These are phyloP conservation scores for Peronospora destructor DNA, from an alignment of 352 stramenopile species.

Conservation along the genomic window DNA sequence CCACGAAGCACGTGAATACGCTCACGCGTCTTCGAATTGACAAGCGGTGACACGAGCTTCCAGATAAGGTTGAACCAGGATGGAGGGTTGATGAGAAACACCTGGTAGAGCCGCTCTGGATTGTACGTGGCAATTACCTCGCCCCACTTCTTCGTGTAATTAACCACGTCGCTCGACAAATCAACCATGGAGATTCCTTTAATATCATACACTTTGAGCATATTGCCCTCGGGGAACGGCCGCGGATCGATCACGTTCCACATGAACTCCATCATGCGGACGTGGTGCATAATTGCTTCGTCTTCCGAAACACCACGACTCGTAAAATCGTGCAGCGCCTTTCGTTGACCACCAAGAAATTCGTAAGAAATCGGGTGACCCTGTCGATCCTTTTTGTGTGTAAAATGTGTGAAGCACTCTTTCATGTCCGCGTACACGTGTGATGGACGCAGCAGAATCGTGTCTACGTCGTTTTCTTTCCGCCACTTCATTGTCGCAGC, in stretches of 20 bases:
- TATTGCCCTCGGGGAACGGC: slow-evolving; percentile 48
- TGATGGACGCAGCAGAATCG: slow-evolving; percentile 50
- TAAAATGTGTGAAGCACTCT: slow-evolving; percentile 48
- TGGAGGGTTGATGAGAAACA: slow-evolving; percentile 70
- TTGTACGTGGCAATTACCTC: slow-evolving; percentile 63
- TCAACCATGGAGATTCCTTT: slow-evolving; percentile 72
- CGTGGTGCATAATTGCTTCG: slow-evolving; percentile 56
- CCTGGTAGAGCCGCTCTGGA: slow-evolving; percentile 60
- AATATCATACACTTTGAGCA: slow-evolving; percentile 71
- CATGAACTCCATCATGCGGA: slow-evolving; percentile 63
- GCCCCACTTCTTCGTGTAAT: slow-evolving; percentile 62
- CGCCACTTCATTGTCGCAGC: slow-evolving; percentile 55
- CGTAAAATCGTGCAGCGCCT: slow-evolving; percentile 50
- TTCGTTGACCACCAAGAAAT: slow-evolving; percentile 53
- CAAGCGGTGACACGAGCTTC: slow-evolving; percentile 64
- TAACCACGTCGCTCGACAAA: slow-evolving; percentile 57
- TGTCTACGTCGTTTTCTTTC: slow-evolving; percentile 62
- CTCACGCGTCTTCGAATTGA: slow-evolving; percentile 69
- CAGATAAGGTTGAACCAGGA: slow-evolving; percentile 77
- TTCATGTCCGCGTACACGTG: slow-evolving; percentile 59
- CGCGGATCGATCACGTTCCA: slow-evolving; percentile 62
- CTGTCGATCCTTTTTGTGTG: slow-evolving; percentile 60
- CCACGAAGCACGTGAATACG: slow-evolving; percentile 59
- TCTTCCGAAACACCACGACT: slow-evolving; percentile 46
- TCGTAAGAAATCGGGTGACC: slow-evolving; percentile 55